Conservation (phyloP, 768 basidiomycete genomes). For the Cyathus striatus region DNA sequence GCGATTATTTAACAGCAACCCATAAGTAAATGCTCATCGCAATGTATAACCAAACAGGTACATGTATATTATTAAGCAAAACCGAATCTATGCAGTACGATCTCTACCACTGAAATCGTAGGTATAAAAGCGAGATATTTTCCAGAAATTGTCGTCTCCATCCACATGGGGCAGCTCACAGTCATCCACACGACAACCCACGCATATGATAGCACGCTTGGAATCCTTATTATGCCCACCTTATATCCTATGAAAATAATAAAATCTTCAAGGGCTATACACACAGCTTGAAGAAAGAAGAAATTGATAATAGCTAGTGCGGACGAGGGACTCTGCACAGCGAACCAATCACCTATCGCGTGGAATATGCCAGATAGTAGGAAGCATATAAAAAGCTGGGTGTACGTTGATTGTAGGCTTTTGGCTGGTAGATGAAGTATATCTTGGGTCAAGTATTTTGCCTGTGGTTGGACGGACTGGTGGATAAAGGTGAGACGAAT, state of each 20-base stretch:
- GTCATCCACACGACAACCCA: background rate
- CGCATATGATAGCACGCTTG: background rate
- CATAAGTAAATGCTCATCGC: too few relatives aligned
- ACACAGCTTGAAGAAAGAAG: slow-evolving; percentile 21
- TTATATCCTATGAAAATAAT: slow-evolving; percentile 11
- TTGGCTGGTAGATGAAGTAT: slow-evolving; percentile 11
- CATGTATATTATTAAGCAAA: too few relatives aligned
- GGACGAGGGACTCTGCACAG: background rate
- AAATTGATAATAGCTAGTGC: slow-evolving; percentile 8
- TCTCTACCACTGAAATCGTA: too few relatives aligned
- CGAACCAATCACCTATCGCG: slow-evolving; percentile 5
- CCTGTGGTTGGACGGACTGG: slow-evolving; percentile 17
- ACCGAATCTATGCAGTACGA: too few relatives aligned
- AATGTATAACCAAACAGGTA: too few relatives aligned
- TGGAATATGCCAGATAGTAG: slow-evolving; percentile 24
- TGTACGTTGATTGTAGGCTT: slow-evolving; percentile 16
- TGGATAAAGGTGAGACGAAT: background rate
- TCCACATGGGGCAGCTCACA: background rate
- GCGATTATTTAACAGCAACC: too few relatives aligned
- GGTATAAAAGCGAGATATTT: too few relatives aligned
- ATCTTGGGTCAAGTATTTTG: slow-evolving; percentile 11
- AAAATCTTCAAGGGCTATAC: slow-evolving; percentile 22
- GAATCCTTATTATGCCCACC: background rate
- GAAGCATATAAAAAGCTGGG: slow-evolving; percentile 25
- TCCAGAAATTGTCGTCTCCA: background rate